phyloP scores from a whole-genome alignment of 495 filamentous ascomycete genomes.

The Aspergillus steynii region DNA sequence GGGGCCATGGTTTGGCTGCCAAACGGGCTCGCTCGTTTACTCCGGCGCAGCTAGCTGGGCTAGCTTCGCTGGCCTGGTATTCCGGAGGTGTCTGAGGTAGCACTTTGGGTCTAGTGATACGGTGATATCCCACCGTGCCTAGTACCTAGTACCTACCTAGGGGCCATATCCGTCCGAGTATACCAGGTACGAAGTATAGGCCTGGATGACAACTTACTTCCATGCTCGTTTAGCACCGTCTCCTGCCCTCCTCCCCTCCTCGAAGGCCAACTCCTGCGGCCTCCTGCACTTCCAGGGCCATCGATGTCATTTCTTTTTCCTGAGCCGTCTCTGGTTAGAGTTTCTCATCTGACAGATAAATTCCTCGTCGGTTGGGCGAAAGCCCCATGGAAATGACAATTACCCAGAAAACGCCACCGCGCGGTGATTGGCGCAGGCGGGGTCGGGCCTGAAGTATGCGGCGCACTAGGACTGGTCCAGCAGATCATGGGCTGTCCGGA shows the following conservation, averaged over 20 bases:
- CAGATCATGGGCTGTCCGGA: slow-evolving; percentile 9
- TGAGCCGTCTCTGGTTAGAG: not conserved
- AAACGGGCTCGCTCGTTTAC: slow-evolving; percentile 5
- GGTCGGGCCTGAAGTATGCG: slow-evolving; percentile 22
- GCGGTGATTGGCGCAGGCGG: slow-evolving; percentile 12
- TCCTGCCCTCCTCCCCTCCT: too few relatives aligned
- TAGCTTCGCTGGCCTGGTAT: not conserved
- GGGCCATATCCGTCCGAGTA: too few relatives aligned
- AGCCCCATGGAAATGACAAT: not conserved
- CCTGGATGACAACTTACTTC: not conserved
- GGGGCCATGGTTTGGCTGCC: slow-evolving; percentile 6
- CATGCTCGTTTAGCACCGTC: not conserved
- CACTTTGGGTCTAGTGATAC: too few relatives aligned
- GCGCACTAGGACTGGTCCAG: slow-evolving; percentile 9
- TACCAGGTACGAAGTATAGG: not conserved
- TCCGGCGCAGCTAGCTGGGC: not conserved
- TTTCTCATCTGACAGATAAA: not conserved
- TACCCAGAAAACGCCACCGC: slow-evolving; percentile 12
- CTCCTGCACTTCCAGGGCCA: not conserved
- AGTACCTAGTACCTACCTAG: too few relatives aligned
- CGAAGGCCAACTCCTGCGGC: too few relatives aligned
- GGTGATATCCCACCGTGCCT: too few relatives aligned
- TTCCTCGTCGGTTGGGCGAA: not conserved
- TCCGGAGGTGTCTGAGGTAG: not conserved
- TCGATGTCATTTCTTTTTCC: not conserved